Conservation (phyloP, 2,329 filamentous ascomycete genomes). For the Podosphaera fusca region DNA sequence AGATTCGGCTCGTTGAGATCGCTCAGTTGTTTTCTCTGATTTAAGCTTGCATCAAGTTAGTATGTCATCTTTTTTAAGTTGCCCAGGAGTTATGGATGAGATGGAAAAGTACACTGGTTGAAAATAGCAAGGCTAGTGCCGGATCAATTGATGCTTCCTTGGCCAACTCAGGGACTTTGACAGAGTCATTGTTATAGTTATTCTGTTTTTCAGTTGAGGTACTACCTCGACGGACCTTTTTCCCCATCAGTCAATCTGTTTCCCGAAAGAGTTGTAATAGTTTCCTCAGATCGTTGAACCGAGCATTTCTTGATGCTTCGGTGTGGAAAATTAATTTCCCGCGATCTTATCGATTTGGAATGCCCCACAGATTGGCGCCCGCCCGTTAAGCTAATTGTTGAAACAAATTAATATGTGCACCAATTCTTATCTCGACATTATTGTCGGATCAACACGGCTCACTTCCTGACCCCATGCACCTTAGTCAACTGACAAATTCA, state of each 20-base stretch:
- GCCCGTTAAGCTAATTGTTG: background rate
- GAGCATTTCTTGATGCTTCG: too few relatives aligned
- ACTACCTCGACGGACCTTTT: constrained; percentile 12
- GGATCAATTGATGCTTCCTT: constrained; percentile 37
- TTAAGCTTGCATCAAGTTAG: constrained; percentile 12
- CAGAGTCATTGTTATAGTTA: constrained; percentile 4
- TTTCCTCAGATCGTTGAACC: too few relatives aligned
- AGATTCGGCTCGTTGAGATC: constrained; percentile 5
- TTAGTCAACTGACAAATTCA: too few relatives aligned
- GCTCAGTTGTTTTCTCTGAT: constrained; percentile 17
- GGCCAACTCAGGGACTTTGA: constrained; percentile 15
- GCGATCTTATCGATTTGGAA: background rate
- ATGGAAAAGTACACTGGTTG: constrained; percentile 38
- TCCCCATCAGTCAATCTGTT: constrained; percentile 11
- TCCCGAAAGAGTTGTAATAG: too few relatives aligned
- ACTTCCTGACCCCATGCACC: too few relatives aligned
- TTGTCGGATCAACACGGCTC: too few relatives aligned
- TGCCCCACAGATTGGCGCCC: background rate
- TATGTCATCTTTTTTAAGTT: constrained; percentile 2
- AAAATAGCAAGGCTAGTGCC: constrained; percentile 44
- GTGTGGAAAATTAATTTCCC: background rate
- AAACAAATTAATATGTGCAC: too few relatives aligned
- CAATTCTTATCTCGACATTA: too few relatives aligned
- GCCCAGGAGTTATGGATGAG: background rate
- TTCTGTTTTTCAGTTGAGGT: constrained; percentile 7